A percentile compares a stretch with the other conserved stretches of the same genome.
Evolutionary conservation across 805 yeast genomes (phyloP).

Genomic region (Metschnikowia gruessii): DNA sequence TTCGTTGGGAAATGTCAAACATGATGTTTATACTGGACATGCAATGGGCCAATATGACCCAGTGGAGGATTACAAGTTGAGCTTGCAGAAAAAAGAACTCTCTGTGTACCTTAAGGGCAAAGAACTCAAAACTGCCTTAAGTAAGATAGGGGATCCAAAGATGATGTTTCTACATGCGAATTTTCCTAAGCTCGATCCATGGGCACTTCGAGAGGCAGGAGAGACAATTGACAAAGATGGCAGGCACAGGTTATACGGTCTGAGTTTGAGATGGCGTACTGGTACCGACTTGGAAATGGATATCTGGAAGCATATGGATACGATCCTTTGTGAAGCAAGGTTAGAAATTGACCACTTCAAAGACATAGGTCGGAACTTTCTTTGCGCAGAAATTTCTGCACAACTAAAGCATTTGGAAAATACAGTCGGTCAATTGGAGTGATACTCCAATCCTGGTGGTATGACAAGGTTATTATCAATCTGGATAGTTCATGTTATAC

Average conservation of each 20-base stretch:
- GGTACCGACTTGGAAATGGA: slow-evolving; percentile 57
- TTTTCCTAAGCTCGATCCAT: slow-evolving; percentile 65
- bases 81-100: slow-evolving; percentile 11
- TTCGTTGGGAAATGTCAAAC: slow-evolving; percentile 47
- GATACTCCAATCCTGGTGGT: neutral
- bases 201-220: slow-evolving; percentile 44
- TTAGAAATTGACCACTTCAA: slow-evolving; percentile 45
- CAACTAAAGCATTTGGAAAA: slow-evolving; percentile 44
- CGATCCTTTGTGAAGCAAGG: slow-evolving; percentile 50
- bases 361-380: slow-evolving; percentile 37
- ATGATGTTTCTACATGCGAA: slow-evolving; percentile 62
- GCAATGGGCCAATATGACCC: slow-evolving; percentile 80
- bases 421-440: slow-evolving; percentile 30
- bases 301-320: slow-evolving; percentile 59
- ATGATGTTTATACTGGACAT: slow-evolving; percentile 53
- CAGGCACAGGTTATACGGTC: slow-evolving; percentile 57
- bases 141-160: slow-evolving; percentile 12
- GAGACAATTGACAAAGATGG: slow-evolving; percentile 43
- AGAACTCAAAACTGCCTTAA: slow-evolving; percentile 7
- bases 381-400: slow-evolving; percentile 49
- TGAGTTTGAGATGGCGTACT: slow-evolving; percentile 48
- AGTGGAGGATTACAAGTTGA: slow-evolving; percentile 47
- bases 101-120: slow-evolving; percentile 7
- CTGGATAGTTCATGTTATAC: too few species aligned
- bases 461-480: too few species aligned